phyloP scores from a whole-genome alignment of 2,329 filamentous ascomycete species.

The Fusarium bactridioides region DNA sequence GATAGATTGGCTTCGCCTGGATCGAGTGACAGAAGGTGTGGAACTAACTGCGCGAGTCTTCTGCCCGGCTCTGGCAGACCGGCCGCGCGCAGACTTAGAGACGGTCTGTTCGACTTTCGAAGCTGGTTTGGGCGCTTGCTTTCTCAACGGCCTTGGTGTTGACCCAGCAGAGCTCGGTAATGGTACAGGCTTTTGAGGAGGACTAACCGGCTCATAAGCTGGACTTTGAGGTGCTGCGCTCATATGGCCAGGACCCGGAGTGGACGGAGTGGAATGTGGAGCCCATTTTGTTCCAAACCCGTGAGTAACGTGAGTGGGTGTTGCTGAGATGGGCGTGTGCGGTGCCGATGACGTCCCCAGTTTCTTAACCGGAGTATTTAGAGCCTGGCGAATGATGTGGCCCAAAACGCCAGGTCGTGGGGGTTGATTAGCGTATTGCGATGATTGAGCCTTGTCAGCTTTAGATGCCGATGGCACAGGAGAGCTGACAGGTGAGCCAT shows the following conservation, averaged over 20 bases:
- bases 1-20: slow-evolving; percentile 56
- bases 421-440: slow-evolving; percentile 45
- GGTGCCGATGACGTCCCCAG: slow-evolving; percentile 45
- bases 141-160: slow-evolving; percentile 45
- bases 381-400: slow-evolving; percentile 51
- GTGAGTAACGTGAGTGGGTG: slow-evolving; percentile 42
- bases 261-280: slow-evolving; percentile 64
- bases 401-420: slow-evolving; percentile 51
- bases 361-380: slow-evolving; percentile 46
- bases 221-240: slow-evolving; percentile 57
- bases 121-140: slow-evolving; percentile 45
- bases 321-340: slow-evolving; percentile 47
- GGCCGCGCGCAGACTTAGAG: slow-evolving; percentile 42
- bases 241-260: slow-evolving; percentile 55
- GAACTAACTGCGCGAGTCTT: slow-evolving; percentile 47
- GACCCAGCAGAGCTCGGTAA: slow-evolving; percentile 45
- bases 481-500: slow-evolving; percentile 38
- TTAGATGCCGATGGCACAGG: slow-evolving; percentile 37
- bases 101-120: slow-evolving; percentile 36
- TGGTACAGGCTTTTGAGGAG: slow-evolving; percentile 53
- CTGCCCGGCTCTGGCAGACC: slow-evolving; percentile 49
- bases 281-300: slow-evolving; percentile 67
- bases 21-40: slow-evolving; percentile 47
- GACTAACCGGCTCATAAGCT: slow-evolving; percentile 66
- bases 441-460: slow-evolving; percentile 39